Base-by-base conservation (phyloP, 495 filamentous ascomycete species). In the Penicillium antarcticum region DNA sequence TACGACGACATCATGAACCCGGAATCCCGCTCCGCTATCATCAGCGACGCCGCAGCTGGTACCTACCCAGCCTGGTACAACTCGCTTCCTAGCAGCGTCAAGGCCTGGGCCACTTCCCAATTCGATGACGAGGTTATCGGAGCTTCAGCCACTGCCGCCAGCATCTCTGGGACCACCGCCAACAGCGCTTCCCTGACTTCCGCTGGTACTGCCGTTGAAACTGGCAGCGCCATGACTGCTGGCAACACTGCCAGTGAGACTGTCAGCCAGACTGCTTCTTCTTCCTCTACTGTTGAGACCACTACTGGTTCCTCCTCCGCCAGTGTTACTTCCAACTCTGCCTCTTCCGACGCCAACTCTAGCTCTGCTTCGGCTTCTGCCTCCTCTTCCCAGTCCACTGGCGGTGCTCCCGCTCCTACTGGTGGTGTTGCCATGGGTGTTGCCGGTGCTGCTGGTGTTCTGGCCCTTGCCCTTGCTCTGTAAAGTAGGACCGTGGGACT, bases 51-150 rank as follows among this genome's bases (percentile, higher is more conserved):
- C 48, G 29, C 26, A 1, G 59, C 55, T 24, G 59, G 62, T 11
- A 55, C 53, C 39, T 36, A 41, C 18, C 62, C 62, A 5, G 62
- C 51, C 26, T 65, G 62, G 62, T 65, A 65, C 39, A 65, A 51
- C 45, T 18, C 13, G n/a, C 48, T 65, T 18, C 62, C 62, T 16
- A 47, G 35, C 47, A 62, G 55, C 43, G 62, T 65, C 34, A 61
- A 60, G 48, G 57, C 59, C 26, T 62, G 53, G 53, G 56, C 54
- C 32, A 63, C 50, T 10, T 34, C 48, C 10, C 29, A 49, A 5
- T 32, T 50, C 12, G 42, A 13, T 3, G 42, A 29, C 12, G 7
- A 17, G 6, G 4, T 50, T 17, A 5, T 19, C 31, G 51, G 23
- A 8, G 19, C 35, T 17, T 40, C 46, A 13, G 36, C 17, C 19